A percentile compares a stretch with the other conserved stretches of the same genome.
Evolutionary conservation across 2,329 filamentous ascomycete species (phyloP).

Genomic region (Monilinia polystroma): DNA sequence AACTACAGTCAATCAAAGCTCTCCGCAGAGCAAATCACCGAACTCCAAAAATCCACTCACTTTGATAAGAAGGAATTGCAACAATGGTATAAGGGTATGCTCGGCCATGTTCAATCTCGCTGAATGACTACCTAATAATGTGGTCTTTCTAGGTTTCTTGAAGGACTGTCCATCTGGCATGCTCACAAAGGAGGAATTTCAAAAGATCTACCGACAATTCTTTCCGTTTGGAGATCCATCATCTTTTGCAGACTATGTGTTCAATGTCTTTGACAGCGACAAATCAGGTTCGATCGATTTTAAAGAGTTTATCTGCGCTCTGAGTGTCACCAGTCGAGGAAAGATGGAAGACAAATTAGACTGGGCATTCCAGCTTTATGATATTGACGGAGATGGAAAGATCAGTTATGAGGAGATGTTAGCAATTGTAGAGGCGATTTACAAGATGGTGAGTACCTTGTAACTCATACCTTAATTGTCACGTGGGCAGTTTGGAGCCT

Average conservation of each 20-base stretch:
- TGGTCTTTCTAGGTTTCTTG: conserved; percentile 69
- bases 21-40: conserved; percentile 89
- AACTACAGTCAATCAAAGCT: conserved; percentile 87
- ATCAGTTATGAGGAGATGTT: conserved; percentile 99
- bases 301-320: conserved; percentile 98
- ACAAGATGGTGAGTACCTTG: conserved; percentile 80
- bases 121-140: conserved; percentile 24
- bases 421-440: conserved; percentile 97
- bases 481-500: neutral
- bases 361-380: conserved; percentile 99
- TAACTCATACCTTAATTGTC: neutral
- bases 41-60: conserved; percentile 94
- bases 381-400: conserved; percentile 98
- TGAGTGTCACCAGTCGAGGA: conserved; percentile 93
- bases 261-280: conserved; percentile 98
- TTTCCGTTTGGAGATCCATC: conserved; percentile 98
- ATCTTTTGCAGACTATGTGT: conserved; percentile 97
- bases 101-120: conserved; percentile 17
- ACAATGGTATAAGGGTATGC: conserved; percentile 98
- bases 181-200: conserved; percentile 97
- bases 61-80: conserved; percentile 99
- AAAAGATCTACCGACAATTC: conserved; percentile 99
- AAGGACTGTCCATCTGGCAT: conserved; percentile 98
- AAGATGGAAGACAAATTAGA: conserved; percentile 99
- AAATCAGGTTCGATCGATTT: conserved; percentile 98